Conservation (phyloP, 306 rosid genomes). For the Cicer cuneatum region DNA sequence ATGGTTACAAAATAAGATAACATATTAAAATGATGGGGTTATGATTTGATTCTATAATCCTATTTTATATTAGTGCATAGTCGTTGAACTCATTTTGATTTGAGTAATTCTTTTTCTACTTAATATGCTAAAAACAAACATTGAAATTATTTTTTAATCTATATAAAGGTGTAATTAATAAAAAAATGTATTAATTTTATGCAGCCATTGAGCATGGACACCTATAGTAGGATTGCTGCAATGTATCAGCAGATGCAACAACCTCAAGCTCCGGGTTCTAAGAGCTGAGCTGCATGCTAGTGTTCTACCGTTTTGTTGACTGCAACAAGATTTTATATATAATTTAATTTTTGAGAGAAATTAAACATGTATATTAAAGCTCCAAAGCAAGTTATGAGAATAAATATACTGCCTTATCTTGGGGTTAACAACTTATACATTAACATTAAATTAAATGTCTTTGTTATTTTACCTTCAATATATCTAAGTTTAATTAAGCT, state of each 20-base stretch:
- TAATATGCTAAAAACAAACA: not conserved
- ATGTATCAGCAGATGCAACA: slow-evolving; percentile 83
- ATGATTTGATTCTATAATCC: no score
- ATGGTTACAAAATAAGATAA: no score
- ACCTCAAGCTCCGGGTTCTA: slow-evolving; percentile 60
- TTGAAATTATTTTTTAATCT: not conserved
- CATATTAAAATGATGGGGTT: no score
- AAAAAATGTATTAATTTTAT: not conserved
- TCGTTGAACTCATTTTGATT: no score
- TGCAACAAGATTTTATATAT: slow-evolving; percentile 32
- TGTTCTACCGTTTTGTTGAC: not conserved
- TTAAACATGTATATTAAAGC: slow-evolving; percentile 37
- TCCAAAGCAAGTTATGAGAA: slow-evolving; percentile 36
- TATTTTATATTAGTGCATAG: no score
- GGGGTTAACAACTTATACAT: slow-evolving; percentile 10
- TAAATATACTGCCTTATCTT: slow-evolving; percentile 11
- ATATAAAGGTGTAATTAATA: not conserved
- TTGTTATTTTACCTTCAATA: slow-evolving; percentile 16
- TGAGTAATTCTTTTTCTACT: no score
- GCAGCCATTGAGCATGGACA: slow-evolving; percentile 86
- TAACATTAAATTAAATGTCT: slow-evolving; percentile 1
- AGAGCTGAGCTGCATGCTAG: slow-evolving; percentile 49
- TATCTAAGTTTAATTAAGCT: slow-evolving; percentile 10
- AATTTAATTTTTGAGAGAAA: slow-evolving; percentile 27
- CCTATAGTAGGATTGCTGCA: slow-evolving; percentile 73